A percentile compares a stretch with the other conserved stretches of the same genome.
These are phyloP conservation scores for Botrytis tulipae DNA, from an alignment of 2,329 filamentous ascomycete genomes.

Conservation along the genomic window DNA sequence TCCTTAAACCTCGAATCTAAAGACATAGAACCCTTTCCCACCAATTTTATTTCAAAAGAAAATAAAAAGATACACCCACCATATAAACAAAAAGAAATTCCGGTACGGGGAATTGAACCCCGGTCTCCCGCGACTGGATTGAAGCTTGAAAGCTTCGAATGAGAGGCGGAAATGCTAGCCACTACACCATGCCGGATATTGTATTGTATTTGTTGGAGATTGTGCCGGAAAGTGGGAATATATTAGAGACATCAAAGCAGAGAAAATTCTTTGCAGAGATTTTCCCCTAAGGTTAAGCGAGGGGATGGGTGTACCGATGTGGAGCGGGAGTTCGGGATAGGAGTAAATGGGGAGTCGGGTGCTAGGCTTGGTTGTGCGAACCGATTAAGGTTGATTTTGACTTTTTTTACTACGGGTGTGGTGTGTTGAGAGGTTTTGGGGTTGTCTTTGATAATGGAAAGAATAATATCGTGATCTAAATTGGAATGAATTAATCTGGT, in stretches of 20 bases:
- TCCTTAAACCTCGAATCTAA: neutral
- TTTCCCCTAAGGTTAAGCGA: neutral
- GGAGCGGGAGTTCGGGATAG: neutral
- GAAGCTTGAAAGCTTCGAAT: neutral
- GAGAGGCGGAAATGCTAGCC: constrained; percentile 9
- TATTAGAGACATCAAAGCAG: fast-evolving
- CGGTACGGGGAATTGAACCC: constrained; percentile 8
- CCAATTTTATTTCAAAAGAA: neutral
- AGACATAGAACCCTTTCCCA: neutral
- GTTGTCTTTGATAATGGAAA: neutral
- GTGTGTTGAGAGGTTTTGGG: too few relatives aligned
- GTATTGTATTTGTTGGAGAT: neutral
- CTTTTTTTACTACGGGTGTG: neutral
- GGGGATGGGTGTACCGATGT: neutral
- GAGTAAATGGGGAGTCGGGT: neutral
- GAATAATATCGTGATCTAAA: neutral
- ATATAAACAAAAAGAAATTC: neutral
- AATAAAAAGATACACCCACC: neutral
- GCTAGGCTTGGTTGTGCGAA: neutral
- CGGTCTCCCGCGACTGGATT: neutral
- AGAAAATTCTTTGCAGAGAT: neutral
- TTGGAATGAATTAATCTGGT: neutral
- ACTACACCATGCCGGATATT: neutral
- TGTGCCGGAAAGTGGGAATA: fast-evolving
- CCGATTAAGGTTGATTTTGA: neutral